phyloP scores from a whole-genome alignment of 2,329 filamentous ascomycete genomes.

The Aspergillus glaucus region DNA sequence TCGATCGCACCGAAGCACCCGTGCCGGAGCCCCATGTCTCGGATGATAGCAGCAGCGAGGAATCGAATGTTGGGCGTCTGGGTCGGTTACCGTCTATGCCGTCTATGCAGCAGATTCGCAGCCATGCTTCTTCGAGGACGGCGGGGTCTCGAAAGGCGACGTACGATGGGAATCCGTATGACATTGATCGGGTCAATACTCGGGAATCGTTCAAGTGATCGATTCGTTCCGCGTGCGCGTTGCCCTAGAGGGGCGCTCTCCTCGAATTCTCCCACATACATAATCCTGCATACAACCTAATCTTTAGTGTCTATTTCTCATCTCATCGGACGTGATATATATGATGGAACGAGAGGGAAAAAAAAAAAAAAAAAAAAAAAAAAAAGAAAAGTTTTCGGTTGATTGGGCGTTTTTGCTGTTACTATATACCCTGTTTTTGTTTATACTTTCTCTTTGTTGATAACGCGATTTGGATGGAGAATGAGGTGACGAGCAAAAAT shows the following conservation, averaged over 20 bases:
- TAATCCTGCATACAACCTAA: constrained; percentile 11
- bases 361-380: constrained; percentile 8
- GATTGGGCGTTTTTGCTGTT: not conserved
- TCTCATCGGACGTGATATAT: not conserved
- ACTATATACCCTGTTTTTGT: not conserved
- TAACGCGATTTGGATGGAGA: not conserved
- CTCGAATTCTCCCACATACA: not conserved
- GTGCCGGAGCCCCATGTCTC: constrained; percentile 12
- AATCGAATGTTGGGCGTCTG: constrained; percentile 10
- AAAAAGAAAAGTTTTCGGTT: not conserved
- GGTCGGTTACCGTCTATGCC: constrained; percentile 2
- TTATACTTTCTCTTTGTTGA: not conserved
- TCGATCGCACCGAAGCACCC: constrained; percentile 30
- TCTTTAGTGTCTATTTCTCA: constrained; percentile 11
- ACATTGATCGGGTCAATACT: constrained; percentile 41
- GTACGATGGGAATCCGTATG: constrained; percentile 42
- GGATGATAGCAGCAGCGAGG: constrained; percentile 20
- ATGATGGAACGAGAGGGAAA: constrained; percentile 7
- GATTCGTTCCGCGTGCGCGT: not conserved
- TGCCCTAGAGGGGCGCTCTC: not conserved
- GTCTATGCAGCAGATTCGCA: constrained; percentile 19
- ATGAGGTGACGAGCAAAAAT: not conserved
- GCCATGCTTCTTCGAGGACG: constrained; percentile 20
- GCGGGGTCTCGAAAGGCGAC: constrained; percentile 16
- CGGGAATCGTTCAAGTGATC: constrained; percentile 29